A percentile compares a stretch with the other conserved stretches of the same genome.
phyloP scores from a whole-genome alignment of 192 early-diverging fungal genomes.

The Mortierella hygrophila region DNA sequence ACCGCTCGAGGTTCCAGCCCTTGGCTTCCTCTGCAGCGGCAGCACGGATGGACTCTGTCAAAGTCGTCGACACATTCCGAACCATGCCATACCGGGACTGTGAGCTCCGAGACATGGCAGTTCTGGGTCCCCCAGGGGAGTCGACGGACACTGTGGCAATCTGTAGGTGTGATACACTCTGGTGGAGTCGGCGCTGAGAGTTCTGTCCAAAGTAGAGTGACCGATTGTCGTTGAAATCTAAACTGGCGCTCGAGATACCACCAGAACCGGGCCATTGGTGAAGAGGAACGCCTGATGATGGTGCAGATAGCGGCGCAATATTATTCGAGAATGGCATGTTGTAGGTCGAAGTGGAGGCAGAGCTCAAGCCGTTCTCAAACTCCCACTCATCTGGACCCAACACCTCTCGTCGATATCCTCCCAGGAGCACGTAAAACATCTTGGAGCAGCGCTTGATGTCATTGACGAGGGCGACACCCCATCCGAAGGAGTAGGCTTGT shows the following conservation, averaged over 20 bases:
- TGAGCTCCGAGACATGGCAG: not conserved
- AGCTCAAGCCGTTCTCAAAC: constrained; percentile 13
- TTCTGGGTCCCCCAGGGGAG: not conserved
- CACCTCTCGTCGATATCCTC: constrained; percentile 43
- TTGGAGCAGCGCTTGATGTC: constrained; percentile 53
- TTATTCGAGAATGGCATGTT: constrained; percentile 3
- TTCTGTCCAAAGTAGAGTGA: constrained; percentile 11
- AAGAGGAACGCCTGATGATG: constrained; percentile 18
- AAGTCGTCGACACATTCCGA: constrained; percentile 34
- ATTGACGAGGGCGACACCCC: constrained; percentile 46
- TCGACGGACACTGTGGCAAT: constrained; percentile 14
- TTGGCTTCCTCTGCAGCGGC: constrained; percentile 42
- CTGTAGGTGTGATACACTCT: constrained; percentile 40
- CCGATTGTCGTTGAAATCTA: constrained; percentile 9
- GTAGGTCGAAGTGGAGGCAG: not conserved
- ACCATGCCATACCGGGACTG: constrained; percentile 34
- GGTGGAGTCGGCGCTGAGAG: constrained; percentile 3
- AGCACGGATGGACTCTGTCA: constrained; percentile 51
- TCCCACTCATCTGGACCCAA: constrained; percentile 47
- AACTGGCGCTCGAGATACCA: constrained; percentile 1
- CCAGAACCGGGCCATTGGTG: constrained; percentile 40
- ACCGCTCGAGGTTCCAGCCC: constrained; percentile 14
- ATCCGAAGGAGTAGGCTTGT: constrained; percentile 46
- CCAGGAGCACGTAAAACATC: constrained; percentile 53
- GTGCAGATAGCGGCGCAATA: constrained; percentile 3